Conservation (phyloP, 768 basidiomycete species). For the Pulveroboletus sp. region DNA sequence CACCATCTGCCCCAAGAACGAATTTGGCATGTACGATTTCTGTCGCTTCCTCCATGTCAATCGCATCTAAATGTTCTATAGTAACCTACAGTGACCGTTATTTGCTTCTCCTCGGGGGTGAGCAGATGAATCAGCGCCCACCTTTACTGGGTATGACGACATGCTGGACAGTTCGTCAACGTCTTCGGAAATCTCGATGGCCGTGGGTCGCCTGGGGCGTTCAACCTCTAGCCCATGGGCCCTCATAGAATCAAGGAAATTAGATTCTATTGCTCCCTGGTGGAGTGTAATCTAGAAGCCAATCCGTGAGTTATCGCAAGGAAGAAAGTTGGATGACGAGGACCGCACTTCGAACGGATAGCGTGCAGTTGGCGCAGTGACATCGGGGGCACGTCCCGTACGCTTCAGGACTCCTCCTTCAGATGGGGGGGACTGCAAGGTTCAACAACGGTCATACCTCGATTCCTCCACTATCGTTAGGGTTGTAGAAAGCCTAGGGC, state of each 20-base stretch:
- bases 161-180: slow-evolving; percentile 32
- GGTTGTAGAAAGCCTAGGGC: slow-evolving; percentile 70
- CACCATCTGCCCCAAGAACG: slow-evolving; percentile 35
- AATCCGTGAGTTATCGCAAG: background rate
- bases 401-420: slow-evolving; percentile 36
- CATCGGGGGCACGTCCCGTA: slow-evolving; percentile 57
- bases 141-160: slow-evolving; percentile 32
- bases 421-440: background rate
- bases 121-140: background rate
- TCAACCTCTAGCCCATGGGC: slow-evolving; percentile 31
- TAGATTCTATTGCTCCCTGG: slow-evolving; percentile 39
- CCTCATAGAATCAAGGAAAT: slow-evolving; percentile 40
- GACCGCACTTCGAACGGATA: slow-evolving; percentile 64
- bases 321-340: background rate
- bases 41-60: slow-evolving; percentile 27
- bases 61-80: slow-evolving; percentile 21
- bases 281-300: slow-evolving; percentile 31
- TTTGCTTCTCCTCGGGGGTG: background rate
- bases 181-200: slow-evolving; percentile 34
- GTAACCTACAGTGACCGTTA: slow-evolving; percentile 14
- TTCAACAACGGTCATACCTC: slow-evolving; percentile 37
- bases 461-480: slow-evolving; percentile 53
- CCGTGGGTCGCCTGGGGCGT: slow-evolving; percentile 30
- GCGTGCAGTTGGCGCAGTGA: slow-evolving; percentile 57
- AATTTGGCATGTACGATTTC: slow-evolving; percentile 33